Conservation (phyloP, 352 stramenopile genomes). For the Phytophthora fragariae region DNA sequence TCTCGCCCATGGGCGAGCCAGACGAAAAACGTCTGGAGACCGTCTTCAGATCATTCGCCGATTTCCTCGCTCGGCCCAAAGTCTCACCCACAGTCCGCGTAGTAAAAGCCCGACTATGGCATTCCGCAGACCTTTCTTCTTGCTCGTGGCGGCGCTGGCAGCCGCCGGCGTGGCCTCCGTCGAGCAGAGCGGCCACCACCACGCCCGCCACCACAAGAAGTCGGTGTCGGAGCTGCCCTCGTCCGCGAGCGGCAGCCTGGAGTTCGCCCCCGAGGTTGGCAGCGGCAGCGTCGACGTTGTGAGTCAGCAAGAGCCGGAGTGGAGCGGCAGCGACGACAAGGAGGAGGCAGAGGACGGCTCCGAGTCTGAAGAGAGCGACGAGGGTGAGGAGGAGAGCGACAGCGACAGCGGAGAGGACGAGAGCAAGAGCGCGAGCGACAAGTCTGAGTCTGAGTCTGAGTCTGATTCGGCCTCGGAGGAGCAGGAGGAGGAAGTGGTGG, state of each 20-base stretch:
- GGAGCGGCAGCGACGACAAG: constrained; percentile 37
- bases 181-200: constrained; percentile 32
- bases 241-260: constrained; percentile 3
- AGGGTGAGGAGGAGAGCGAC: constrained; percentile 12
- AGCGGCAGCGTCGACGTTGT: constrained; percentile 25
- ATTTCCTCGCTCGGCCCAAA: constrained; percentile 24
- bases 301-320: constrained; percentile 29
- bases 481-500: constrained; percentile 13
- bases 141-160: constrained; percentile 37
- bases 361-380: constrained; percentile 19
- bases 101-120: constrained; percentile 24
- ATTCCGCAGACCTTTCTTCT: constrained; percentile 39
- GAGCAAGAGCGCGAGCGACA: constrained; percentile 21
- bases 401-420: constrained; percentile 18
- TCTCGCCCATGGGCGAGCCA: not conserved
- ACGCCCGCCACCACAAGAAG: constrained; percentile 29
- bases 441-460: constrained; percentile 20
- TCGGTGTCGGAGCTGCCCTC: constrained; percentile 8
- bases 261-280: constrained; percentile 9
- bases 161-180: constrained; percentile 25
- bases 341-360: constrained; percentile 19
- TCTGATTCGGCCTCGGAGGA: constrained; percentile 23
- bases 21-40: constrained; percentile 14
- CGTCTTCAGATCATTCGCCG: constrained; percentile 30
- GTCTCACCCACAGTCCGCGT: not conserved